These are phyloP conservation scores for Neoboletus magnificus DNA, from an alignment of 768 basidiomycete species.

Conservation along the genomic window DNA sequence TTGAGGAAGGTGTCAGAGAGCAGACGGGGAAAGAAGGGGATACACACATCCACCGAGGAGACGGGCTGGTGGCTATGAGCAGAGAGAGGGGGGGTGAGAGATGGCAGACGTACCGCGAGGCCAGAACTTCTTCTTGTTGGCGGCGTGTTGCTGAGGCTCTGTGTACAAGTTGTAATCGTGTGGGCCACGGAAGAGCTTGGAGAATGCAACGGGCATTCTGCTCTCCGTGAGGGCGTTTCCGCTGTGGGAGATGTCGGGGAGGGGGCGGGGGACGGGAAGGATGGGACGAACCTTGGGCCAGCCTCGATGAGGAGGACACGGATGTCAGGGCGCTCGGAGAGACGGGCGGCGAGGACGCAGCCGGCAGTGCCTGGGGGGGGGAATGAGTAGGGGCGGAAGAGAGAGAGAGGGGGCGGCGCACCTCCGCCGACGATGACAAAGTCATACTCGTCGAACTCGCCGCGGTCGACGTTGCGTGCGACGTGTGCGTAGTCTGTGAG, in stretches of 20 bases:
- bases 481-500: not conserved
- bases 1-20: slow-evolving; percentile 17
- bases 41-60: slow-evolving; percentile 71
- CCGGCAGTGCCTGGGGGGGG: slow-evolving; percentile 41
- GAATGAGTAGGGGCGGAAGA: not conserved
- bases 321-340: slow-evolving; percentile 36
- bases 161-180: slow-evolving; percentile 57
- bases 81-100: not conserved
- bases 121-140: slow-evolving; percentile 51
- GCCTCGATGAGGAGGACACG: slow-evolving; percentile 41
- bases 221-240: slow-evolving; percentile 40
- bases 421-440: slow-evolving; percentile 57
- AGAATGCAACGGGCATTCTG: slow-evolving; percentile 44
- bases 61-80: slow-evolving; percentile 44
- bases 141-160: slow-evolving; percentile 50
- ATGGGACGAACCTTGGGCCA: slow-evolving; percentile 43
- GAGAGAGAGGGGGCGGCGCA: slow-evolving; percentile 11
- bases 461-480: slow-evolving; percentile 1
- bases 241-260: slow-evolving; percentile 28
- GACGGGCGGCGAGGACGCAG: slow-evolving; percentile 42
- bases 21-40: not conserved
- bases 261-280: no score
- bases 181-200: slow-evolving; percentile 40
- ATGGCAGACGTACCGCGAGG: slow-evolving; percentile 50
- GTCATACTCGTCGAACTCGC: slow-evolving; percentile 39